Evolutionary conservation across 306 rosid species (phyloP), one percentile per base, ranked within the genome.

Genomic region (Cicer judaicum): DNA sequence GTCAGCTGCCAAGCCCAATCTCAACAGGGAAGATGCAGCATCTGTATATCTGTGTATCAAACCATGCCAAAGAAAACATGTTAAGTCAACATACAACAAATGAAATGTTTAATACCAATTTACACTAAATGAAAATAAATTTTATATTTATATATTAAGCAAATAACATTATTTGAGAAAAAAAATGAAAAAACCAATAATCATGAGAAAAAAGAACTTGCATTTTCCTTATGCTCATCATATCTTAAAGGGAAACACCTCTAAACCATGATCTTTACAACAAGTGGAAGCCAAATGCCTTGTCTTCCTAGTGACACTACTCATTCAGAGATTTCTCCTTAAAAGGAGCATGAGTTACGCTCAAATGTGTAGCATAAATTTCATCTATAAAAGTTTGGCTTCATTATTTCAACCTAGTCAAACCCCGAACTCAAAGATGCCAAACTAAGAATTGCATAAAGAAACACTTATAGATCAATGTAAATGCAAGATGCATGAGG

Each of bases 1-100:
- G 84, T 94, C 97, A 74, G 98, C 98, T 16, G 96, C 88, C 84
- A 90, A 72, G 59, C 98, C 98, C 91, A 88, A 87, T 70, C 82
- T 83, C 83, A 94, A 81, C 78, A 87, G 62, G 71, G 82, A 75
- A 77, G 90, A 81, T 46, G 95, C 97, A 68, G 98, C 98, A 73
- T 94, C 98, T 47, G 86, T 73, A 74, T 91, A 90, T 82, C 98
- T 94, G 89, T 77, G 68, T 15, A 77, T 47, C 39, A 72, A 85
- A 74, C 42, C 73, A 60, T 29, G 46, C 14, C 64, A 52, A 72
- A 50, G 52, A 2, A 46, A 56, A 68, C 29, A 39, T 54, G 48
- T 36, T 36, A 47, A 59, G 56, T 77, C 50, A 66, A 29, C 56
- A 40, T 62, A 54, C 71, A 68, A 62, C 41, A 56, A 60, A 62